Evolutionary conservation across 202 grass and related monocot genomes (phyloP).

Genomic region (Zizania palustris): DNA sequence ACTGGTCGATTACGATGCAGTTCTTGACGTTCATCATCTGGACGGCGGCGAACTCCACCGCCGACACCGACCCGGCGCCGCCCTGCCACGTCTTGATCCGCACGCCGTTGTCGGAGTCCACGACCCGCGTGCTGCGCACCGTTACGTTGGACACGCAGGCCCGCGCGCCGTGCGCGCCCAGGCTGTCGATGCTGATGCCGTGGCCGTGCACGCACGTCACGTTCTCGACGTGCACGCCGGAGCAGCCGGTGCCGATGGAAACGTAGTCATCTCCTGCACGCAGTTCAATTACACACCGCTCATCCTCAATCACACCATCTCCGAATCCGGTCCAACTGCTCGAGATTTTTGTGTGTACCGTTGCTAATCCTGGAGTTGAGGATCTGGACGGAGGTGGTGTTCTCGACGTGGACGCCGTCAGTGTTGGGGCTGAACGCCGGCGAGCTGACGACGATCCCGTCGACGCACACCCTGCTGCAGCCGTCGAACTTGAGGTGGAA

Average conservation of each 20-base stretch:
- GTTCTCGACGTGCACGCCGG: constrained; percentile 65
- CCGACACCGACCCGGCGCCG: constrained; percentile 57
- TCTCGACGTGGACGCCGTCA: constrained; percentile 91
- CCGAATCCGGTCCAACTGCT: too few species aligned
- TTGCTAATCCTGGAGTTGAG: constrained; percentile 72
- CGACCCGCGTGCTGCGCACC: constrained; percentile 52
- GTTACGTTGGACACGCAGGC: constrained; percentile 80
- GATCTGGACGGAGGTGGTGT: constrained; percentile 65
- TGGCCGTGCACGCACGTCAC: constrained; percentile 55
- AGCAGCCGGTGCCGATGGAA: constrained; percentile 72
- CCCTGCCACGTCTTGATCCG: constrained; percentile 97
- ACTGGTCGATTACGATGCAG: constrained; percentile 92
- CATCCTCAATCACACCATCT: too few species aligned
- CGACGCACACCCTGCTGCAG: constrained; percentile 62
- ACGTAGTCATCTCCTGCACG: constrained; percentile 87
- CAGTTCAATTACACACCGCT: background rate
- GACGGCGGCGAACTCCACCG: constrained; percentile 57
- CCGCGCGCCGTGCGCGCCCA: constrained; percentile 61
- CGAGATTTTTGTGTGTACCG: background rate
- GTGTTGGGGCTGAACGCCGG: constrained; percentile 83
- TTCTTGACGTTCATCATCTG: constrained; percentile 67
- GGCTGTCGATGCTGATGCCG: constrained; percentile 75
- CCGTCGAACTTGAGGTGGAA: constrained; percentile 90
- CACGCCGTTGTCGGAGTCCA: constrained; percentile 70
- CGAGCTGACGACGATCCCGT: constrained; percentile 57